Percentiles rank a stretch among this genome's conserved stretches.
Conservation (phyloP, 345 rosid genomes). For the Eucalyptus cloeziana region DNA sequence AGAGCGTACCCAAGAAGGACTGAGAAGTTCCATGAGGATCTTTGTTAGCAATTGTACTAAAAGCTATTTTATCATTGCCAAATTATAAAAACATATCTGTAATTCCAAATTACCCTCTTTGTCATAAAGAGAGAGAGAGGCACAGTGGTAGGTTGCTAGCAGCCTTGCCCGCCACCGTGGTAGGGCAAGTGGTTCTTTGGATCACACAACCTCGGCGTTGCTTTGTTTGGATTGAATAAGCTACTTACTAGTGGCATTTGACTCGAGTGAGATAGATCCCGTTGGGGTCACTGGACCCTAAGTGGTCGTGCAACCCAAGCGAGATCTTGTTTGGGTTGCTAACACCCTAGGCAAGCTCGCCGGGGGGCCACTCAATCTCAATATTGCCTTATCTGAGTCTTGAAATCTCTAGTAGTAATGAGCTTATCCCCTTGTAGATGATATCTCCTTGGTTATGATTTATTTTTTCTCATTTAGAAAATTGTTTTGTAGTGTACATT, state of each 20-base stretch:
- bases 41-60: background rate
- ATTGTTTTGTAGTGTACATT: background rate
- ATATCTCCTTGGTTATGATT: background rate
- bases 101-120: background rate
- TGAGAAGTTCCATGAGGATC: background rate
- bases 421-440: background rate
- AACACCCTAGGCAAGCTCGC: background rate
- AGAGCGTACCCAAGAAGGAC: background rate
- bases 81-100: background rate
- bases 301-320: background rate
- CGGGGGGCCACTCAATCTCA: background rate
- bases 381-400: background rate
- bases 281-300: background rate
- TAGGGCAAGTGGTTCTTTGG: background rate
- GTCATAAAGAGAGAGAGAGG: background rate
- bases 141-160: rapidly evolving
- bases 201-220: background rate
- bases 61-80: background rate
- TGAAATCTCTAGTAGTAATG: background rate
- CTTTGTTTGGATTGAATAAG: background rate
- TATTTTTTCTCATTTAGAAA: background rate
- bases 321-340: background rate
- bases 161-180: rapidly evolving
- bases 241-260: background rate
- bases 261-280: background rate